These are phyloP conservation scores for Rhododendron mucronatum DNA, from an alignment of 148 eudicot genomes.

Conservation along the genomic window DNA sequence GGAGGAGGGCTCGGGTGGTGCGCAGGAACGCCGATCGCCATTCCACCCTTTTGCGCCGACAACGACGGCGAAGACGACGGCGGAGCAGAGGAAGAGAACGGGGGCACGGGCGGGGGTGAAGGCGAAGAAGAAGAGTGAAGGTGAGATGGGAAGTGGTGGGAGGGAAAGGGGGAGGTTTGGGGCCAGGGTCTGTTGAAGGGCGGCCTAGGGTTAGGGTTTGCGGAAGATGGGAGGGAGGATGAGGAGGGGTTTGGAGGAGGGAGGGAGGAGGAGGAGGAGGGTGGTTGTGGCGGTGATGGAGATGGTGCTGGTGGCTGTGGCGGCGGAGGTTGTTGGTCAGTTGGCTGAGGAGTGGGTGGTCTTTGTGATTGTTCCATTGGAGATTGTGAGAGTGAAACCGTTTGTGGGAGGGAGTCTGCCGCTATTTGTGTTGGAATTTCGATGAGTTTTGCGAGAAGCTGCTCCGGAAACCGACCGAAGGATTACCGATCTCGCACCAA, in stretches of 20 bases:
- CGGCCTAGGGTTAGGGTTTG: constrained; percentile 39
- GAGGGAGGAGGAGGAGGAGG: constrained; percentile 17
- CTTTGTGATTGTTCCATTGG: constrained; percentile 19
- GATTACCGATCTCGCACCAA: too few relatives aligned
- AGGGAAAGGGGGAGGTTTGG: constrained; percentile 30
- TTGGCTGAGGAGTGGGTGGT: constrained; percentile 24
- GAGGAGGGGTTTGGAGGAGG: constrained; percentile 22
- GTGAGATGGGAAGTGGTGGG: constrained; percentile 30
- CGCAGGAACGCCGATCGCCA: constrained; percentile 76
- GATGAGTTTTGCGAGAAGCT: neutral
- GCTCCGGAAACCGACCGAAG: too few relatives aligned
- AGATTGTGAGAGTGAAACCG: neutral
- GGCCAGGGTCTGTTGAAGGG: constrained; percentile 50
- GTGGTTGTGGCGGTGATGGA: constrained; percentile 13
- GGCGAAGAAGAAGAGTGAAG: constrained; percentile 28
- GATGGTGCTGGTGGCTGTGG: constrained; percentile 11
- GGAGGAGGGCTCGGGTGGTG: constrained; percentile 29
- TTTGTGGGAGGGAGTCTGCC: neutral
- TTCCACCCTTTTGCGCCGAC: constrained; percentile 37
- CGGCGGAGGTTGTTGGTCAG: constrained; percentile 11
- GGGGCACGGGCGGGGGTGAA: constrained; percentile 18
- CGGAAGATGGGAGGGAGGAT: constrained; percentile 17
- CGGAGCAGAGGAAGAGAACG: constrained; percentile 13
- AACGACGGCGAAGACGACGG: constrained; percentile 8
- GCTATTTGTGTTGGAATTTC: neutral